phyloP scores from a whole-genome alignment of 2,329 filamentous ascomycete genomes.

The Dothiorella sarmentorum region DNA sequence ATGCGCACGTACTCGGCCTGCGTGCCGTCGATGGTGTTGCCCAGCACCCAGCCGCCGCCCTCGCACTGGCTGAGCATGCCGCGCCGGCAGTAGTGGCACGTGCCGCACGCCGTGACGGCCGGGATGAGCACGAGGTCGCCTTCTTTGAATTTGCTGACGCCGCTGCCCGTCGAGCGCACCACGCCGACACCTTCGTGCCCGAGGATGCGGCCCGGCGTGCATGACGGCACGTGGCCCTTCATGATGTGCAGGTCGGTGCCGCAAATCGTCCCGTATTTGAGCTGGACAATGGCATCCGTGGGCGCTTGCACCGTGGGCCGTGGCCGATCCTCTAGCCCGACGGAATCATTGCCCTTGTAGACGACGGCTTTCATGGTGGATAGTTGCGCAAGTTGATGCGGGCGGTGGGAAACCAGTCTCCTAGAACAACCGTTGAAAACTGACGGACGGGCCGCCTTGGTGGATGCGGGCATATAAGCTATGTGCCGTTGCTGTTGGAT shows the following conservation, averaged over 20 bases:
- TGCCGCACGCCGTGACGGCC: conserved; percentile 51
- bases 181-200: conserved; percentile 53
- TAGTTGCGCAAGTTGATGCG: not conserved
- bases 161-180: conserved; percentile 40
- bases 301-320: conserved; percentile 34
- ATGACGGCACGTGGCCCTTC: conserved; percentile 52
- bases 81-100: conserved; percentile 50
- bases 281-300: conserved; percentile 49
- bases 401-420: not conserved
- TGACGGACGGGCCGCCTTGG: not conserved
- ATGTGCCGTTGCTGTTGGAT: not conserved
- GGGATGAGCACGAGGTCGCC: conserved; percentile 51
- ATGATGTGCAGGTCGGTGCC: conserved; percentile 56
- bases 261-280: conserved; percentile 34
- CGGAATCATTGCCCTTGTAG: conserved; percentile 19
- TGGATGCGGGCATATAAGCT: not conserved
- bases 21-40: conserved; percentile 52
- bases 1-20: conserved; percentile 57
- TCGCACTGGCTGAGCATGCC: conserved; percentile 54
- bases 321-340: conserved; percentile 15
- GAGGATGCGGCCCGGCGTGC: conserved; percentile 44
- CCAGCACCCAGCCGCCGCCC: conserved; percentile 54
- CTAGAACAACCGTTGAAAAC: no score
- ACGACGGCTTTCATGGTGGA: conserved; percentile 22
- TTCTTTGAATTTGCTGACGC: conserved; percentile 37